Percentiles rank a stretch among this genome's conserved stretches.
Evolutionary conservation across 768 basidiomycete species (phyloP).

Genomic region (Mycena pura): DNA sequence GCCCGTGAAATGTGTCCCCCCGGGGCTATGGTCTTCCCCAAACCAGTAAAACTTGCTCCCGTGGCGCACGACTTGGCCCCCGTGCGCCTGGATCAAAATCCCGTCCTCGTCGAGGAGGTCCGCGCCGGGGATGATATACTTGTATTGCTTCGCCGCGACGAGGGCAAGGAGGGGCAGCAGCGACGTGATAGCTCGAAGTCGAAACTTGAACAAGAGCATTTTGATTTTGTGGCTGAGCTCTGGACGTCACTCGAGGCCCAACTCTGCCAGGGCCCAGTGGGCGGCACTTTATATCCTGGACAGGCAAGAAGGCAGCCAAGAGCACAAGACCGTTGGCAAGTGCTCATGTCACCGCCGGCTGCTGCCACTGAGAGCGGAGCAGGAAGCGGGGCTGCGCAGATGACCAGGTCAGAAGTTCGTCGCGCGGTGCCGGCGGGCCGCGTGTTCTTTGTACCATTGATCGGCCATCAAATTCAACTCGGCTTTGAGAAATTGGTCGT

Average conservation of each 20-base stretch:
- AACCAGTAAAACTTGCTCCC: conserved; percentile 19
- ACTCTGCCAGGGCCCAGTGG: too few species aligned
- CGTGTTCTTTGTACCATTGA: background rate
- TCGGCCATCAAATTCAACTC: background rate
- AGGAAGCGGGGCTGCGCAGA: conserved; percentile 8
- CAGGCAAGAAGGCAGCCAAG: conserved; percentile 11
- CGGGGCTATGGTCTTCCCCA: conserved; percentile 15
- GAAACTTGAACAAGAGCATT: conserved; percentile 12
- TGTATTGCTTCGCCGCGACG: conserved; percentile 17
- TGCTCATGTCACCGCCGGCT: background rate
- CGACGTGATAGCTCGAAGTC: conserved; percentile 11
- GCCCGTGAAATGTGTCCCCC: conserved; percentile 9
- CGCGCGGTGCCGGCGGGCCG: conserved; percentile 7
- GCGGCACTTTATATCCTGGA: conserved; percentile 10
- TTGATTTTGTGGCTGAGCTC: conserved; percentile 1
- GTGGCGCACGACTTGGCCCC: conserved; percentile 12
- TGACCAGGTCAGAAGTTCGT: conserved; percentile 20
- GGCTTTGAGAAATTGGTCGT: too few species aligned
- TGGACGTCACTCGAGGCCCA: background rate
- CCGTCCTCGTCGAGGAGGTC: conserved; percentile 15
- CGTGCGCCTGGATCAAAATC: conserved; percentile 19
- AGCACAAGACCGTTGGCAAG: conserved; percentile 7
- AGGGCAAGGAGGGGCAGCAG: conserved; percentile 12
- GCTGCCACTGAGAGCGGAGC: background rate
- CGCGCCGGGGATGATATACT: conserved; percentile 17